phyloP scores from a whole-genome alignment of 2,329 filamentous ascomycete genomes.

The Keithomyces neogunnii region DNA sequence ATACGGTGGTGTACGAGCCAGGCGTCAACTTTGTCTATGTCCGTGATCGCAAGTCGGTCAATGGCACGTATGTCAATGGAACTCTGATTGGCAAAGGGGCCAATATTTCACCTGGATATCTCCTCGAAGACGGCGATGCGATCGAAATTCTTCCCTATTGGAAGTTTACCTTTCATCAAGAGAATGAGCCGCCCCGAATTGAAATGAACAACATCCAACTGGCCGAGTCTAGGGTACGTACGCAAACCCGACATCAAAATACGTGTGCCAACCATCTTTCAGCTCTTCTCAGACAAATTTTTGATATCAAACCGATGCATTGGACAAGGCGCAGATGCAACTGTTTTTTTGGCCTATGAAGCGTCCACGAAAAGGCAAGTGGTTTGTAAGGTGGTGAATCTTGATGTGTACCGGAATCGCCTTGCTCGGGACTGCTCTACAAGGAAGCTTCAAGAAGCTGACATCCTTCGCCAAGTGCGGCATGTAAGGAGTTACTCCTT shows the following conservation, averaged over 20 bases:
- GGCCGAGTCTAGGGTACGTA: conserved; percentile 23
- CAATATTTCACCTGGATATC: conserved; percentile 30
- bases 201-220: conserved; percentile 20
- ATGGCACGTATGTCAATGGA: conserved; percentile 45
- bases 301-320: conserved; percentile 24
- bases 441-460: conserved; percentile 38
- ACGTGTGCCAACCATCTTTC: background rate
- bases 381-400: conserved; percentile 58
- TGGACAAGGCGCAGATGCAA: conserved; percentile 28
- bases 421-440: conserved; percentile 20
- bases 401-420: conserved; percentile 26
- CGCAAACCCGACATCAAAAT: background rate
- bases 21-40: conserved; percentile 40
- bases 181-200: conserved; percentile 11
- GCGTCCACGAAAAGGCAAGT: conserved; percentile 46
- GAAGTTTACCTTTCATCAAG: conserved; percentile 26
- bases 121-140: conserved; percentile 42
- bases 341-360: conserved; percentile 34
- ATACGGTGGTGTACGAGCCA: conserved; percentile 42
- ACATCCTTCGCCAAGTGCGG: conserved; percentile 43
- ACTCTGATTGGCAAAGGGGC: conserved; percentile 31
- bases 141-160: conserved; percentile 33
- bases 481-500: conserved; percentile 34
- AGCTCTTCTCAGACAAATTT: conserved; percentile 26
- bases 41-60: conserved; percentile 44